These are phyloP conservation scores for Linum usitatissimum DNA, from an alignment of 345 rosid genomes.

Conservation along the genomic window DNA sequence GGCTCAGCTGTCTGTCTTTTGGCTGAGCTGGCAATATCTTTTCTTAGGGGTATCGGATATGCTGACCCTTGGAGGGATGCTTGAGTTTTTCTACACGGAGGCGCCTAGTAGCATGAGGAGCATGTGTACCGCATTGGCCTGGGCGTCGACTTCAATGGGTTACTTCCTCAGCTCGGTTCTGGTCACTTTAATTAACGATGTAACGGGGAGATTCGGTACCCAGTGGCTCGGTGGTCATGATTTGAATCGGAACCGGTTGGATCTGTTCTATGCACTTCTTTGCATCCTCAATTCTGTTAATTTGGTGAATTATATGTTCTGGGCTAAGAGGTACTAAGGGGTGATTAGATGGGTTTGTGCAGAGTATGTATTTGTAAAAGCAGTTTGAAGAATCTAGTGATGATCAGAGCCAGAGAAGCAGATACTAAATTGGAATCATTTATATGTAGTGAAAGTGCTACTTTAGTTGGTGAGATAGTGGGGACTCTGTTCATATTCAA, in stretches of 20 bases:
- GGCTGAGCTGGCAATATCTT: slow-evolving; percentile 44
- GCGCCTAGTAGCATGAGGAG: slow-evolving; percentile 44
- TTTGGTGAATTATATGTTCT: slow-evolving; percentile 27
- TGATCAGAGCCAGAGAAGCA: no score
- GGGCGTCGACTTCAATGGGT: slow-evolving; percentile 50
- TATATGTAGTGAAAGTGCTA: no score
- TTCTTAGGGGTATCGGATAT: slow-evolving; percentile 43
- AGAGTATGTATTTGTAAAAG: no score
- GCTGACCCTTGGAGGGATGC: slow-evolving; percentile 53
- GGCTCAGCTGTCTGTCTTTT: slow-evolving; percentile 31
- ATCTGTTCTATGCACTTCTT: slow-evolving; percentile 36
- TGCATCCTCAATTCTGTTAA: slow-evolving; percentile 38
- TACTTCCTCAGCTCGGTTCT: slow-evolving; percentile 42
- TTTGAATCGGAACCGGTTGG: slow-evolving; percentile 30
- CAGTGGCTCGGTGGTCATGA: slow-evolving; percentile 41
- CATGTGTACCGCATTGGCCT: slow-evolving; percentile 38
- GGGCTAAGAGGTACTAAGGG: slow-evolving; percentile 22
- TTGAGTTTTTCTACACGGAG: slow-evolving; percentile 52
- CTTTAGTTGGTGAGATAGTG: no score
- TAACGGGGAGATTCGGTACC: slow-evolving; percentile 21
- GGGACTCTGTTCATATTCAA: no score
- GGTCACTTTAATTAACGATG: slow-evolving; percentile 25
- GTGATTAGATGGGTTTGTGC: no score
- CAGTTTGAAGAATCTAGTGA: no score
- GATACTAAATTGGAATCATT: no score